Evolutionary conservation across 2,329 filamentous ascomycete genomes (phyloP), one percentile per base, ranked within the genome.

Genomic region (Colletotrichum nymphaeae): DNA sequence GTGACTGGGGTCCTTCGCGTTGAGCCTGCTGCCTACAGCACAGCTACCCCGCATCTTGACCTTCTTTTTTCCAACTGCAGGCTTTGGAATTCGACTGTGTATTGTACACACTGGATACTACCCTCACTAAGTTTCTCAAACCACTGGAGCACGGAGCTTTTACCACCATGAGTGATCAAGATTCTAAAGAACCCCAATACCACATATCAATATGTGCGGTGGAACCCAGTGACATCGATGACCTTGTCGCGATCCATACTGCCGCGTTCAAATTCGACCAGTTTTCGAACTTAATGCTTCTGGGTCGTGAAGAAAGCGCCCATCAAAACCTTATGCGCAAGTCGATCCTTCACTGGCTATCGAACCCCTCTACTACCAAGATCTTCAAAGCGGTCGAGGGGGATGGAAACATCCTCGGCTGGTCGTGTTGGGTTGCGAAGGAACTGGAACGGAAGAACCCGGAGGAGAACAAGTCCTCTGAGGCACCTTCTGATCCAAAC

Each of bases 241-340:
- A 28, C 2, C 70, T 69, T 26, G 53, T 72, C 19, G 7, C 32
- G 8, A 28, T 69, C 1, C 66, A 72, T 26, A 46, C 42, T 37
- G 59, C 42, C 8, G 70, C 70, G 11, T 64, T 69, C 53, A 60
- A 19, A 22, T 14, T 55, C 8, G 70, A 73, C 16, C 70, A 37
- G 24, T 73, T 69, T 28, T 69, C 70, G 19, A 69, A 64, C 11
- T 8, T 73, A n/a, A 73, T 73, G 66, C 59, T 64, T 12, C 55
- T 73, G 32, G 52, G 57, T 22, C 66, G 70, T 46, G 59, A 26
- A 9, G 42, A 28, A n/a, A 4, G 59, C 42, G 59, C 70, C 2
- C 70, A 69, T 19, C 19, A 60, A 8, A 19, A 56, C 3, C 53
- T 64, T 4, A 72, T 72, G 70, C 53, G 5, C 22, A 49, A 59